Evolutionary conservation across 2,329 filamentous ascomycete species (phyloP).

Genomic region (Penicillium concentricum): DNA sequence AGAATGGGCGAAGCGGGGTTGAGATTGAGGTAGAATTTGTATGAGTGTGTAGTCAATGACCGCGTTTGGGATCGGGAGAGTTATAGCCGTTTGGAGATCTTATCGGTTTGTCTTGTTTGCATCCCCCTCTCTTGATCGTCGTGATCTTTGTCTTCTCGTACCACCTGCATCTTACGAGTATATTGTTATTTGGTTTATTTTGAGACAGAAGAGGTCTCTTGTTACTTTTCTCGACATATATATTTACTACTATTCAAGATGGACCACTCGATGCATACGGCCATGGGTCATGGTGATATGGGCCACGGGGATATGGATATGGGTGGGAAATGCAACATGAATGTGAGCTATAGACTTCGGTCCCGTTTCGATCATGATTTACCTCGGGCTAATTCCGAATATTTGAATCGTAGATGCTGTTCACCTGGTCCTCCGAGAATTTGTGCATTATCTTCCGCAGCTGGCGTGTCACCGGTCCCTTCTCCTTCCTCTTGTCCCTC

Average conservation of each 20-base stretch:
- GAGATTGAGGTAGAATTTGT: neutral
- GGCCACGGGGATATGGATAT: constrained; percentile 59
- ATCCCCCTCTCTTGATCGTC: constrained; percentile 12
- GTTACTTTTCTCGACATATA: neutral
- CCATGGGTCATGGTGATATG: constrained; percentile 49
- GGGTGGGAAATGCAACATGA: constrained; percentile 80
- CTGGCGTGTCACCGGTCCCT: constrained; percentile 78
- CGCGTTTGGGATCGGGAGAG: constrained; percentile 5
- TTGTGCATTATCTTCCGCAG: constrained; percentile 93
- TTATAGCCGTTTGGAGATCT: neutral
- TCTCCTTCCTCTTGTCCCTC: constrained; percentile 77
- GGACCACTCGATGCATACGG: constrained; percentile 48
- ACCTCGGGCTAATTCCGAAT: neutral
- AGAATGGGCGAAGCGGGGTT: neutral
- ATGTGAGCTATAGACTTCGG: constrained; percentile 56
- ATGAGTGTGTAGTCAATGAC: neutral
- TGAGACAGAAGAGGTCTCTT: neutral
- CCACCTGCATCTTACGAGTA: neutral
- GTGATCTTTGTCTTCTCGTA: neutral
- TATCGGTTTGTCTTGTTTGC: constrained; percentile 39
- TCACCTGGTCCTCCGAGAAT: constrained; percentile 91
- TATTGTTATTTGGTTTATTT: neutral
- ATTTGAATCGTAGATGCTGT: constrained; percentile 72
- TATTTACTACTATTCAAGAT: constrained; percentile 17
- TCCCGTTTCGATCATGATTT: neutral